Base-by-base conservation (phyloP, 768 basidiomycete species). In the Boletus rubropictus region DNA sequence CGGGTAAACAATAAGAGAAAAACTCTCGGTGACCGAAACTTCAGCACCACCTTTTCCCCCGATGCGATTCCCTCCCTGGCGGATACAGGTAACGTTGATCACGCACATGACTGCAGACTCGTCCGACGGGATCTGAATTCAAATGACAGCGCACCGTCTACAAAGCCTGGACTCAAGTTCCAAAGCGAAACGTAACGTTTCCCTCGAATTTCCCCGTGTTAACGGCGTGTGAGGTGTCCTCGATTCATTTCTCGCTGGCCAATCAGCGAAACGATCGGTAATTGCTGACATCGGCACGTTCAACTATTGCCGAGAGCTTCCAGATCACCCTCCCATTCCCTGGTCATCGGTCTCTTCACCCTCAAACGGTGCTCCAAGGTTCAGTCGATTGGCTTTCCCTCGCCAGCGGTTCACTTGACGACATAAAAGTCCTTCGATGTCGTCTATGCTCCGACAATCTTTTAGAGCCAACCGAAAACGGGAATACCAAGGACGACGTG, bases 401-500 rank as follows among this genome's bases (percentile, higher is more conserved):
- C 78, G 73, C 78, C 78, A 80, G 46, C 69, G 65, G 44, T 72
- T 70, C 31, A 79, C 72, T 55, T 70, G 75, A 25, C 51, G 58
- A 43, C 57, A 57, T 31, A 82, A 56, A 32, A 82, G 65, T 28
- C 34, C 31, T 49, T 76, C 74, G 36, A 82, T 69, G 22, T 76
- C 77, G 25, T 74, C 74, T 22, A 76, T 44, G 20, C 68, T 71
- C 37, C 60, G 56, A 41, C 78, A 77, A 20, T 55, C 60, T 35
- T 60, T 60, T 48, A 84, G 51, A 5, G 70, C 69, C 46, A 70
- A 51, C 44, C 78, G 73, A 63, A 84, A 82, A 54, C 76, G 78
- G 15, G 65, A 55, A 58, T 74, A 80, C 81, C 81, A 82, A 25
- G 77, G 68, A 25, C 72, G 71, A 44, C 80, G 73, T 45, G 61